Conservation (phyloP, 345 rosid species). For the Bruguiera gymnorhiza region DNA sequence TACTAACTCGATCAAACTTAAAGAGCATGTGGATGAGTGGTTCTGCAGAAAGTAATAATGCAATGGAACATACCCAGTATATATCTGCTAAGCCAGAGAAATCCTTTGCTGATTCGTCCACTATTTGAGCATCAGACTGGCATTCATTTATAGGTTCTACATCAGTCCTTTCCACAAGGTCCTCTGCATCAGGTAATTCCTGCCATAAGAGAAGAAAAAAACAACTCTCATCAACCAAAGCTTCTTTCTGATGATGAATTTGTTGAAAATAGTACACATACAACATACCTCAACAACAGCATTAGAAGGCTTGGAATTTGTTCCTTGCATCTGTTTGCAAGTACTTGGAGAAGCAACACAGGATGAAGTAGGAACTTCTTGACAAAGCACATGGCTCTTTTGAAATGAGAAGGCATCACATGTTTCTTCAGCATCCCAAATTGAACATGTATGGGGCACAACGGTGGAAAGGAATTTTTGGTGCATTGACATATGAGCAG, state of each 20-base stretch:
- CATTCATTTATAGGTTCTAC: constrained; percentile 46
- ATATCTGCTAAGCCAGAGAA: constrained; percentile 61
- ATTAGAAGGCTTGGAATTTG: constrained; percentile 22
- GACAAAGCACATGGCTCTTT: constrained; percentile 28
- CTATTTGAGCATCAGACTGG: constrained; percentile 32
- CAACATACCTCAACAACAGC: constrained; percentile 43
- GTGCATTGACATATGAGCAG: constrained; percentile 84
- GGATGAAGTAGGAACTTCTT: constrained; percentile 35
- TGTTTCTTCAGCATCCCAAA: constrained; percentile 98
- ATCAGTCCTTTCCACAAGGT: constrained; percentile 27
- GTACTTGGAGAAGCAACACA: constrained; percentile 30
- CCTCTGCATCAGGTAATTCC: constrained; percentile 41
- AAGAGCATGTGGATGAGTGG: not conserved
- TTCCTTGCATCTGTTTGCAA: constrained; percentile 28
- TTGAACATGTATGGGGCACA: constrained; percentile 52
- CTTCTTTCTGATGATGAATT: constrained; percentile 1
- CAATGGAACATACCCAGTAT: constrained; percentile 58
- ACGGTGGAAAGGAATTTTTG: constrained; percentile 44
- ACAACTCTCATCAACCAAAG: constrained; percentile 5
- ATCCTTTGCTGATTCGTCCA: constrained; percentile 47
- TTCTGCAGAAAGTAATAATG: not conserved
- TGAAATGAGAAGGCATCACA: constrained; percentile 93
- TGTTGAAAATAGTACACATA: not conserved
- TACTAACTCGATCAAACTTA: not conserved
- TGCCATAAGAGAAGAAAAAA: constrained; percentile 21